Conservation (phyloP, 2,329 filamentous ascomycete genomes). For the Ceratocystiopsis brevicomis region DNA sequence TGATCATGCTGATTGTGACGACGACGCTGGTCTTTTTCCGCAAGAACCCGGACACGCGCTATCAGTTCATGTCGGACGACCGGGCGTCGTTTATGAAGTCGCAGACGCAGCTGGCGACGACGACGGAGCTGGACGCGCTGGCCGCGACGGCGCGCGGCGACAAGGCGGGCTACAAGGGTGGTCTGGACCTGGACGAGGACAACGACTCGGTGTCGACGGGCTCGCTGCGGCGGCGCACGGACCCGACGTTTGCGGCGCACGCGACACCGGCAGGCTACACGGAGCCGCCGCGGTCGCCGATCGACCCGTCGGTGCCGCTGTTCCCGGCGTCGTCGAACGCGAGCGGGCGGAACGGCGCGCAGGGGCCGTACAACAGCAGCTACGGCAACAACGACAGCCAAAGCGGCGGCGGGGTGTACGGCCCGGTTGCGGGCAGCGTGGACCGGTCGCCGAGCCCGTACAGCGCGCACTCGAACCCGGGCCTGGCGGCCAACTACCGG, state of each 20-base stretch:
- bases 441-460: constrained; percentile 13
- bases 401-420: constrained; percentile 1
- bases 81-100: constrained; percentile 84
- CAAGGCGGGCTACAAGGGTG: constrained; percentile 39
- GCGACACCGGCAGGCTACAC: constrained; percentile 13
- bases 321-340: constrained; percentile 20
- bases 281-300: constrained; percentile 23
- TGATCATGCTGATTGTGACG: constrained; percentile 59
- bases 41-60: constrained; percentile 72
- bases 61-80: constrained; percentile 80
- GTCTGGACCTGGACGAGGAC: constrained; percentile 53
- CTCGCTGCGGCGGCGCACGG: constrained; percentile 27
- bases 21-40: constrained; percentile 48
- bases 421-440: constrained; percentile 1
- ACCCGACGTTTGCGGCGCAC: constrained; percentile 4
- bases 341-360: neutral
- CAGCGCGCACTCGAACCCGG: constrained; percentile 8
- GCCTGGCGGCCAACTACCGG: constrained; percentile 15
- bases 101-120: constrained; percentile 48
- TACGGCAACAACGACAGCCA: constrained; percentile 5
- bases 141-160: constrained; percentile 68
- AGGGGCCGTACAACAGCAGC: constrained; percentile 3
- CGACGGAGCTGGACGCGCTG: constrained; percentile 65
- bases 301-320: constrained; percentile 30
- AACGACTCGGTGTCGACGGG: constrained; percentile 46